Base-by-base conservation (phyloP, 1,139 yeast genomes). In the Pichia norvegensis region DNA sequence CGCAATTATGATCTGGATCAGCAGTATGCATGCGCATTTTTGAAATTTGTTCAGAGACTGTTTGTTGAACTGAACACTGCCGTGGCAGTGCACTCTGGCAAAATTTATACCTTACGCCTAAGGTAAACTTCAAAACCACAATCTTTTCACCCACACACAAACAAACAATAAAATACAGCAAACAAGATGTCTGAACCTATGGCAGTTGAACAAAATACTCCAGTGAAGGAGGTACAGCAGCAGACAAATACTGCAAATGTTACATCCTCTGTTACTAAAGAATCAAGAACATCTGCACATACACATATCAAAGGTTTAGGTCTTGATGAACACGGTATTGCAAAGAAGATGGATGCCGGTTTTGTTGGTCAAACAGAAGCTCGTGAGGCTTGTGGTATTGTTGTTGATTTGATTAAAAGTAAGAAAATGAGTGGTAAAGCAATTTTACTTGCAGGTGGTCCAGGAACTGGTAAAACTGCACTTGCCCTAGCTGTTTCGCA, bases 391-490 rank as follows among this genome's bases (percentile, higher is more conserved):
- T 90, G 97, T 64, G 98, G 98, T 52, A 82, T 94, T 45, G 78
- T 92, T 53, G 97, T 92, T 33, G 98, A 92, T 66, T 72, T 92
- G 60, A 88, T 92, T 68, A 90, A 88, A 67, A 84, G 92, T 36
- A 87, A 86, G 62, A 88, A 83, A 65, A 84, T 92, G 86, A 83
- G 95, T 46, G 98, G 98, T 27, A 86, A 88, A 63, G 98, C 97
- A n/a, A 81, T 92, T 41, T 68, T 92, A 52, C 72, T 92, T 46
- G 97, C 98, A 0, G 98, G 98, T 50, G 95, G 95, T 4, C 97
- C 98, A 17, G 97, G 97, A 4, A 90, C 97, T 4, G 98, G 98
- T 61, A 92, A 92, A 67, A 92, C 98, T 1, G 98, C 98, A 0
- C 73, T 92, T 60, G 97, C 98, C 0, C 70, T 94, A 49, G 98